Evolutionary conservation across 176 grass and related monocot species (phyloP), one percentile per base, ranked within the genome.

Genomic region (Hyparrhenia diplandra): DNA sequence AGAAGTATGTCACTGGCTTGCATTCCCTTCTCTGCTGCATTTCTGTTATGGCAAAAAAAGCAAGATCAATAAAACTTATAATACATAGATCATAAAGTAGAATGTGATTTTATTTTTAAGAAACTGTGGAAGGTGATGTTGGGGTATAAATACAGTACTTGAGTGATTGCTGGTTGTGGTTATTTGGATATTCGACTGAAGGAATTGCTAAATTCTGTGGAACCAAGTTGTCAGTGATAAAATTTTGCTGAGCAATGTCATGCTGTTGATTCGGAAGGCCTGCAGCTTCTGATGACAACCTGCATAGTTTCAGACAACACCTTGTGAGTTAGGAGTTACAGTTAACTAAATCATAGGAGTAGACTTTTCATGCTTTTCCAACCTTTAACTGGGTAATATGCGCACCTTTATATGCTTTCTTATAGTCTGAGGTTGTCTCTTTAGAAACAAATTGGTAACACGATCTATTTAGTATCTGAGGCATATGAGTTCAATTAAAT

Each of bases 1-100:
- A 94, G 83, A 64, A 88, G 82, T 55, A 91, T 40, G 37, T 94
- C 80, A 79, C 86, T 86, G 12, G 86, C 86, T 77, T 94, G 88
- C 88, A 89, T 82, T 49, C 86, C 84, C 70, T 84, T 91, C 77
- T 94, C 92, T 59, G 83, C 92, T 70, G 88, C 92, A 79, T 86
- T 91, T 86, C 92, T 94, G 77, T 55, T 72, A 78, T 36, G 46
- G 57, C 5, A 77, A 81, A 34, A 0, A 0, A 35, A 74, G 21
- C 71, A 18, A 80, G 35, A 54, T 87, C 76, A 88, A 32, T 64
- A 77, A 42, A 31, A 18, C 24, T 75, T 52, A 34, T 51, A 80
- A 8, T 74, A 29, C 12, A 76, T 61, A 73, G 57, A 83, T 68
- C 68, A 16, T 70, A 69, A 6, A 62, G 10, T 2, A 78, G 35